These are phyloP conservation scores for Pythium myriotylum DNA, from an alignment of 352 stramenopile genomes.

Conservation along the genomic window DNA sequence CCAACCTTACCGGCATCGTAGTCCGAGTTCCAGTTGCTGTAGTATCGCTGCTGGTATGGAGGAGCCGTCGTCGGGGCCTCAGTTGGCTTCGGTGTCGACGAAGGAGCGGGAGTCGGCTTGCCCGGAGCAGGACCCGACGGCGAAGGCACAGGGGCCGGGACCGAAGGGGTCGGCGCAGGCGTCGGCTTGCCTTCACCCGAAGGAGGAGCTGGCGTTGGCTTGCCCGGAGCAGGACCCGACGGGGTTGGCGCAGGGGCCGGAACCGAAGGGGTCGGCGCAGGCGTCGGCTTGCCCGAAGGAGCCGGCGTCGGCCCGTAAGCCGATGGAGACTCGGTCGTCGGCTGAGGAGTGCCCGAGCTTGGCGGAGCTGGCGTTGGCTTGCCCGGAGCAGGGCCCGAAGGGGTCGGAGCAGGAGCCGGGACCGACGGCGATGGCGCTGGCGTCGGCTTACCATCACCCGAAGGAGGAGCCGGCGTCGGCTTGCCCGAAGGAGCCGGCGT, in stretches of 20 bases:
- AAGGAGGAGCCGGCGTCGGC: conserved; percentile 1
- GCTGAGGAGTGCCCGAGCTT: too few species aligned
- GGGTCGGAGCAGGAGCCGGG: too few species aligned
- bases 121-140: neutral
- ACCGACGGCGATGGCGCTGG: too few species aligned
- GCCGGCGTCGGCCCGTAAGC: neutral
- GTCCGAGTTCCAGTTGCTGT: conserved; percentile 8
- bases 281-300: conserved; percentile 7
- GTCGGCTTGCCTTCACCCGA: neutral
- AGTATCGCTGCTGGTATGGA: conserved; percentile 4
- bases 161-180: neutral
- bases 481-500: too few species aligned
- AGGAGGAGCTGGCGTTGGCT: neutral
- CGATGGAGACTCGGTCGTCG: too few species aligned
- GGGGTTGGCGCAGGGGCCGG: neutral
- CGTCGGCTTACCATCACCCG: conserved; percentile 9
- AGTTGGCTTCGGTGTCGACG: neutral
- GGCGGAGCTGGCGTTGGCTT: conserved; percentile 4
- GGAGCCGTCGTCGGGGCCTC: neutral
- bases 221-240: neutral
- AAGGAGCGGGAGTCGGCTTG: neutral
- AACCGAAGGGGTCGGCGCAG: neutral
- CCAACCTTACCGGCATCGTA: conserved; percentile 1
- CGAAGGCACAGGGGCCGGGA: neutral
- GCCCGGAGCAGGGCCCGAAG: too few species aligned